Evolutionary conservation across 129 eudicot genomes (phyloP).

Genomic region (Lactuca sativa): DNA sequence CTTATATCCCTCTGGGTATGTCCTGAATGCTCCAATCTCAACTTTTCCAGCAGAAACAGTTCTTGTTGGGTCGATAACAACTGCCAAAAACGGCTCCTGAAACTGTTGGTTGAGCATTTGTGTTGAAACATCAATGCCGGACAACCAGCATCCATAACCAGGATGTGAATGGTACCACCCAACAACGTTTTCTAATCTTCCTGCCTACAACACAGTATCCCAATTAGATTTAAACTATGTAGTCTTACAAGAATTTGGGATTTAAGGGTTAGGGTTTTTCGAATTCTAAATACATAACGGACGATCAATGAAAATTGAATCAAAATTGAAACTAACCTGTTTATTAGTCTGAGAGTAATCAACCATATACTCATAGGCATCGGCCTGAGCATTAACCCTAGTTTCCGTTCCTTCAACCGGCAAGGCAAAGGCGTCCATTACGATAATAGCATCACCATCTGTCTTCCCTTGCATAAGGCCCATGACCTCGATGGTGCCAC

Average conservation of each 20-base stretch:
- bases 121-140: constrained; percentile 96
- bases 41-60: constrained; percentile 98
- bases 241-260: not conserved
- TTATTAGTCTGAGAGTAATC: constrained; percentile 87
- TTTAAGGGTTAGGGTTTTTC: constrained; percentile 24
- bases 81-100: constrained; percentile 97
- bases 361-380: constrained; percentile 99
- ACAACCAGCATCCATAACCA: constrained; percentile 99
- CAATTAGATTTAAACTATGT: not conserved
- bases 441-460: constrained; percentile 90
- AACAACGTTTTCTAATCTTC: constrained; percentile 90
- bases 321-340: constrained; percentile 41
- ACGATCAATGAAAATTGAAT: not conserved
- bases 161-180: constrained; percentile 99
- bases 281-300: not conserved
- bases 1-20: constrained; percentile 97
- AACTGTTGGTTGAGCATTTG: constrained; percentile 97
- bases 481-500: constrained; percentile 94
- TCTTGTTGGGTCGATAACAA: constrained; percentile 96
- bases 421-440: constrained; percentile 94
- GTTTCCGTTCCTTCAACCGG: constrained; percentile 99
- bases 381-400: constrained; percentile 98
- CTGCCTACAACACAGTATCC: constrained; percentile 55
- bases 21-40: constrained; percentile 96
- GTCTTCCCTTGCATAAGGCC: constrained; percentile 98